phyloP scores from a whole-genome alignment of 2,329 filamentous ascomycete genomes.

The Clarireedia sp. region DNA sequence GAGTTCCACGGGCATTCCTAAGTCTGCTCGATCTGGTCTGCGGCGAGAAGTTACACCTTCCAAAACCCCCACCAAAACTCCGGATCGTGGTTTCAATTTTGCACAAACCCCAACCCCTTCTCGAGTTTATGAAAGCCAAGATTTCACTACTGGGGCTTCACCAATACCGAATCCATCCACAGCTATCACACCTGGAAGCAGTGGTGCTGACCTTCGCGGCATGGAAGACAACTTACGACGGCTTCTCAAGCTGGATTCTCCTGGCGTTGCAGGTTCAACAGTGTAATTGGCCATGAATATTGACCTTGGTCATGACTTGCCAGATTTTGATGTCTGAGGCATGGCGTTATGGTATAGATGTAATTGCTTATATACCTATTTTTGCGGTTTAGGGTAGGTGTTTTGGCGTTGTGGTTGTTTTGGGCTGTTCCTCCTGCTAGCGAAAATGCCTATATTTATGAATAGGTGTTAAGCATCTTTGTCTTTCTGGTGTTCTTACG shows the following conservation, averaged over 20 bases:
- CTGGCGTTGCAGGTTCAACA: slow-evolving; percentile 9
- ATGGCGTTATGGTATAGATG: slow-evolving; percentile 4
- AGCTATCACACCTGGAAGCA: slow-evolving; percentile 17
- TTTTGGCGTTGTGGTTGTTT: slow-evolving; percentile 4
- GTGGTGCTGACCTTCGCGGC: slow-evolving; percentile 22
- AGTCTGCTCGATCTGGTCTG: slow-evolving; percentile 25
- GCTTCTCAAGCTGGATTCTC: slow-evolving; percentile 27
- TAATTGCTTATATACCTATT: slow-evolving; percentile 3
- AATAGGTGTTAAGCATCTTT: slow-evolving; percentile 1
- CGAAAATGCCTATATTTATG: slow-evolving; percentile 6
- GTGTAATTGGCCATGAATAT: not conserved
- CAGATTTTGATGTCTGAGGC: not conserved
- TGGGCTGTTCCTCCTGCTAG: slow-evolving; percentile 3
- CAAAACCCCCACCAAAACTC: slow-evolving; percentile 24
- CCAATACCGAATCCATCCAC: slow-evolving; percentile 13
- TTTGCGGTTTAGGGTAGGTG: not conserved
- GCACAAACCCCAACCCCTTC: slow-evolving; percentile 19
- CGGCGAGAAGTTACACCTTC: slow-evolving; percentile 29
- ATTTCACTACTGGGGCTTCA: slow-evolving; percentile 10
- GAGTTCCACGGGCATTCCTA: slow-evolving; percentile 6
- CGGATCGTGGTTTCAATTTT: slow-evolving; percentile 17
- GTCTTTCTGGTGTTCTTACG: slow-evolving; percentile 7
- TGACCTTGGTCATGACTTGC: not conserved
- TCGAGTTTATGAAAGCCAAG: slow-evolving; percentile 15
- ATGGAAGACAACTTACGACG: slow-evolving; percentile 30